Evolutionary conservation across 148 eudicot species (phyloP), one percentile per base, ranked within the genome.

Genomic region (Polygonum maritimum): DNA sequence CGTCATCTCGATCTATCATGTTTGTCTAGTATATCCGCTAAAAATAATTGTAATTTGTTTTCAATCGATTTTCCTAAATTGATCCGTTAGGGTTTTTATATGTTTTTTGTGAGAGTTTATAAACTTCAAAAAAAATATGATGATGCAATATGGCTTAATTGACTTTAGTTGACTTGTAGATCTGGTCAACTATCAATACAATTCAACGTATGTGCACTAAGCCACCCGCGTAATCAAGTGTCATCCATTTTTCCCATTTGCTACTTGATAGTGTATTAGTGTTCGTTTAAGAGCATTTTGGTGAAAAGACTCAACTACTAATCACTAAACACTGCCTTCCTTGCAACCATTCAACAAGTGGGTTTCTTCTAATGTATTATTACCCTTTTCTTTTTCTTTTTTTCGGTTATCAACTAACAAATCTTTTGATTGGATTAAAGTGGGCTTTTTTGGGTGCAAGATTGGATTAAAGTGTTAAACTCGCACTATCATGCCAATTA

Each of bases 101-200:
- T 26, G 31, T 26, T 26, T 26, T 26, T 26, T 26, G 31, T 26
- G 31, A 26, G 31, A 26, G 31, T 26, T 26, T 26, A 26, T 26
- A 26, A 26, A 26, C 31, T 26, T 26, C 31, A 26, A 26, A 26
- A 26, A 26, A 4, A 67, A 22, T 3, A 36, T 15, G 69, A 63
- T 63, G n/a, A 40, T 31, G 71, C 71, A 67, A 67, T 67, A 36
- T 67, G 19, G 71, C 38, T 67, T 11, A 67, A 35, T 67, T 36
- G 44, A 65, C n/a, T 65, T 36, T 1, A 14, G 71, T 65, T 65
- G 41, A 67, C 45, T 67, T 62, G 39, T 18, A 58, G 39, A 39
- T 31, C 7, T 67, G 16, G 5, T 33, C 40, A 57, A 6, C 45
- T 41, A 41, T 41, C 45, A 41, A 41, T 6, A 41, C 45, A 6